Evolutionary conservation across 2,329 filamentous ascomycete genomes (phyloP).

Genomic region (Fusarium praegraminearum): DNA sequence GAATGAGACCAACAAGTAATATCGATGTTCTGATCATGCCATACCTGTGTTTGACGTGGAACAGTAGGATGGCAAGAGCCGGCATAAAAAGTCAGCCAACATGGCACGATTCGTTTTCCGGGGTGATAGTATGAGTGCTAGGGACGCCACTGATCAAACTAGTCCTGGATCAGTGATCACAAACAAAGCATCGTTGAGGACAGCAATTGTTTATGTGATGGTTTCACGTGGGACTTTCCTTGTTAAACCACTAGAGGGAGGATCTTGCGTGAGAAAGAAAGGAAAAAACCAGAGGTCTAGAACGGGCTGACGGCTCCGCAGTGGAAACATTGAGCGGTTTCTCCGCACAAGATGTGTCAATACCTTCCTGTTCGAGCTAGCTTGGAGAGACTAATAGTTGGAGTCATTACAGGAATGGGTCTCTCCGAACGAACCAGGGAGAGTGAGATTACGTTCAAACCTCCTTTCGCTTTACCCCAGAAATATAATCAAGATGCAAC

Average conservation of each 20-base stretch:
- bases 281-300: conserved; percentile 31
- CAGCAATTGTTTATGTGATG: conserved; percentile 21
- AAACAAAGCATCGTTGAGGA: conserved; percentile 8
- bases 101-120: conserved; percentile 21
- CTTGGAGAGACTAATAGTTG: conserved; percentile 37
- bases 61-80: conserved; percentile 23
- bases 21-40: conserved; percentile 22
- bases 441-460: conserved; percentile 25
- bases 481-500: conserved; percentile 22
- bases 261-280: conserved; percentile 12
- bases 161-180: conserved; percentile 2
- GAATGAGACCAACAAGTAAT: conserved; percentile 20
- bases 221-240: conserved; percentile 22
- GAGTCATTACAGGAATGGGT: conserved; percentile 32
- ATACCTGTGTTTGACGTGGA: not conserved
- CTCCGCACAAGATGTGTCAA: conserved; percentile 34
- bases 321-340: conserved; percentile 30
- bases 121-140: conserved; percentile 29
- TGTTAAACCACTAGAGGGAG: conserved; percentile 1
- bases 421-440: conserved; percentile 26
- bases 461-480: conserved; percentile 30
- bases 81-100: conserved; percentile 26
- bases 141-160: conserved; percentile 31
- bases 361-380: conserved; percentile 37
- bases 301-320: conserved; percentile 35